Evolutionary conservation across 108 stramenopile genomes (phyloP).

Genomic region (Nitzschia sp.): DNA sequence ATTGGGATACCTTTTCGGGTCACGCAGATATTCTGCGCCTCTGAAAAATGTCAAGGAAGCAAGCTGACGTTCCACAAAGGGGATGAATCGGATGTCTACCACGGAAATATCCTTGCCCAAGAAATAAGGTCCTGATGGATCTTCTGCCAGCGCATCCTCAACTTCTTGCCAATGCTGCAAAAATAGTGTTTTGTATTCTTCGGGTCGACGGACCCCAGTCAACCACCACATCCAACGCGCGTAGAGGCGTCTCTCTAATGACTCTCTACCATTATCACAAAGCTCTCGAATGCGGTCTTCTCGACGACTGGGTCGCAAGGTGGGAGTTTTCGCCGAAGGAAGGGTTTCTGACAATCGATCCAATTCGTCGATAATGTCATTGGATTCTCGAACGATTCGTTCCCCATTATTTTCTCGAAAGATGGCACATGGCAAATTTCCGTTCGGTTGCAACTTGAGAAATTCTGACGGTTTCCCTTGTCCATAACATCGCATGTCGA

Average conservation of each 20-base stretch:
- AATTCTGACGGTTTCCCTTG: slow-evolving; percentile 51
- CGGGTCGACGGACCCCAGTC: slow-evolving; percentile 25
- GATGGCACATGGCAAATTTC: slow-evolving; percentile 53
- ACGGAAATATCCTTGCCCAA: slow-evolving; percentile 53
- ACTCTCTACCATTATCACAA: slow-evolving; percentile 18
- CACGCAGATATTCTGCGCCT: slow-evolving; percentile 71
- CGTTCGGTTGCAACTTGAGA: slow-evolving; percentile 46
- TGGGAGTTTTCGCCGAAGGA: not conserved
- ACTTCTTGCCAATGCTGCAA: slow-evolving; percentile 48
- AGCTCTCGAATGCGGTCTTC: slow-evolving; percentile 8
- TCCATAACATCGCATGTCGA: slow-evolving; percentile 79
- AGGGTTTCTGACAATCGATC: not conserved
- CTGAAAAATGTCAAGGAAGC: slow-evolving; percentile 6
- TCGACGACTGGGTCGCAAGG: not conserved
- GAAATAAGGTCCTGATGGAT: slow-evolving; percentile 61
- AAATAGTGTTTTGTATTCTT: slow-evolving; percentile 37
- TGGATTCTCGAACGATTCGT: not conserved
- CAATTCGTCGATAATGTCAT: slow-evolving; percentile 22
- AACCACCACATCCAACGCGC: slow-evolving; percentile 78
- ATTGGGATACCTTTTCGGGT: slow-evolving; percentile 32
- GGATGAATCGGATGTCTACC: slow-evolving; percentile 70
- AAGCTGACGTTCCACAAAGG: slow-evolving; percentile 66
- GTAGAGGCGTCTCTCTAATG: slow-evolving; percentile 64
- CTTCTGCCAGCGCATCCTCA: slow-evolving; percentile 40
- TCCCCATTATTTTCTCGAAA: slow-evolving; percentile 27